These are phyloP conservation scores for Paspalum notatum DNA, from an alignment of 176 grass and related monocot genomes.

Conservation along the genomic window DNA sequence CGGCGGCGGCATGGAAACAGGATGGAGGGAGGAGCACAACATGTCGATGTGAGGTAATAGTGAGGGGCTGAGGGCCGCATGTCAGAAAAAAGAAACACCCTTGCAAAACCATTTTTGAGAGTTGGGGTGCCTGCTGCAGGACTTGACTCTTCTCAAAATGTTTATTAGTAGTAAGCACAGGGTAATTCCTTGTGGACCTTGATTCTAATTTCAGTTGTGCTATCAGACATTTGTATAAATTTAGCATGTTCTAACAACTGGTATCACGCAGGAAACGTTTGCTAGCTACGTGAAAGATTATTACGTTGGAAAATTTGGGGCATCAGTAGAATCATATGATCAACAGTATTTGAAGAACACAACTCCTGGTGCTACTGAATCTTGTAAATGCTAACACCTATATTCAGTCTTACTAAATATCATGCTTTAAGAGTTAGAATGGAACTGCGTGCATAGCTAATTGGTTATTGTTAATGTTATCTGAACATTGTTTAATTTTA, in stretches of 20 bases:
- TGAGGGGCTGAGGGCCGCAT: too few species aligned
- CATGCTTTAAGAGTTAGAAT: constrained; percentile 15
- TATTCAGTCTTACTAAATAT: constrained; percentile 30
- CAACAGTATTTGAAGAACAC: constrained; percentile 89
- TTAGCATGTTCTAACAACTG: constrained; percentile 24
- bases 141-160: neutral
- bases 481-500: constrained; percentile 7
- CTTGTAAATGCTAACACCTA: constrained; percentile 46
- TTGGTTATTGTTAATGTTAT: constrained; percentile 3
- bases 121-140: too few species aligned
- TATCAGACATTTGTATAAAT: constrained; percentile 23
- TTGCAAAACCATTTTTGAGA: too few species aligned
- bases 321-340: constrained; percentile 78
- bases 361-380: constrained; percentile 70
- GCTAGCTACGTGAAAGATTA: constrained; percentile 81
- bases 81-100: too few species aligned
- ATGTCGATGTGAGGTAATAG: too few species aligned
- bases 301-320: constrained; percentile 74
- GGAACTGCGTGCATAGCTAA: neutral
- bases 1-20: too few species aligned
- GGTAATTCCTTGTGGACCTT: constrained; percentile 2
- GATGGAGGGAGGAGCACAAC: too few species aligned
- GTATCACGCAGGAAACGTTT: constrained; percentile 70
- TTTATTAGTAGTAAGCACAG: constrained; percentile 1
- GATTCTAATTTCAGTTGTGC: constrained; percentile 19